Conservation (phyloP, 2,329 filamentous ascomycete species). For the Pyrenochaeta sp. region DNA sequence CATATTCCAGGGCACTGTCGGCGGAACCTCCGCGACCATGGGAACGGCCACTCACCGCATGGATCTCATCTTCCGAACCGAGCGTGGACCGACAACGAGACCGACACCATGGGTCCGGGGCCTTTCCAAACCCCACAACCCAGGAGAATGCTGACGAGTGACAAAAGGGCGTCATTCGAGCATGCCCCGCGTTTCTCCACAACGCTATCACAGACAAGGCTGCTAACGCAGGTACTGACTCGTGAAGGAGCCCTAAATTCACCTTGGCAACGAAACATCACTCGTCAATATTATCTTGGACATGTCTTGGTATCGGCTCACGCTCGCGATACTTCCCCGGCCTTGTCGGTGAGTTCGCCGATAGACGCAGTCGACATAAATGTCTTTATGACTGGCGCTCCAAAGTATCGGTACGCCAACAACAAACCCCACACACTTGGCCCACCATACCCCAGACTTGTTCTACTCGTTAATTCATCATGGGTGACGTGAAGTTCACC, state of each 20-base stretch:
- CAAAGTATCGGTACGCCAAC: not conserved
- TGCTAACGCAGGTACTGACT: not conserved
- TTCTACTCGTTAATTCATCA: slow-evolving; percentile 27
- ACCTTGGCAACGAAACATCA: not conserved
- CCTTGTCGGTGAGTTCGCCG: not conserved
- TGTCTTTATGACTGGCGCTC: not conserved
- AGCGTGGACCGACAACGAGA: not conserved
- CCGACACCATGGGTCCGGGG: not conserved
- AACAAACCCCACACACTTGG: not conserved
- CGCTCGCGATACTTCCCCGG: not conserved
- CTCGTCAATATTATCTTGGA: not conserved
- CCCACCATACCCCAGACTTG: not conserved
- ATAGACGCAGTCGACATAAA: not conserved
- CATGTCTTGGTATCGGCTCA: not conserved
- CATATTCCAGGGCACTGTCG: not conserved
- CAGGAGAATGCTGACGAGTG: no score
- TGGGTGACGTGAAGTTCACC: slow-evolving; percentile 73
- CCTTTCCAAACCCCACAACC: no score
- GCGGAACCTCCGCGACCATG: not conserved
- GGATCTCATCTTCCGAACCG: not conserved
- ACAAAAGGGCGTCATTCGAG: not conserved
- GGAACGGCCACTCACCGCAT: not conserved
- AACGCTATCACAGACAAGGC: not conserved
- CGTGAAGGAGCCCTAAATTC: not conserved
- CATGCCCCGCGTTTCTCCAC: not conserved